Percentiles rank a stretch among this genome's conserved stretches.
Conservation (phyloP, 352 stramenopile species). For the Globisporangium yorkense region DNA sequence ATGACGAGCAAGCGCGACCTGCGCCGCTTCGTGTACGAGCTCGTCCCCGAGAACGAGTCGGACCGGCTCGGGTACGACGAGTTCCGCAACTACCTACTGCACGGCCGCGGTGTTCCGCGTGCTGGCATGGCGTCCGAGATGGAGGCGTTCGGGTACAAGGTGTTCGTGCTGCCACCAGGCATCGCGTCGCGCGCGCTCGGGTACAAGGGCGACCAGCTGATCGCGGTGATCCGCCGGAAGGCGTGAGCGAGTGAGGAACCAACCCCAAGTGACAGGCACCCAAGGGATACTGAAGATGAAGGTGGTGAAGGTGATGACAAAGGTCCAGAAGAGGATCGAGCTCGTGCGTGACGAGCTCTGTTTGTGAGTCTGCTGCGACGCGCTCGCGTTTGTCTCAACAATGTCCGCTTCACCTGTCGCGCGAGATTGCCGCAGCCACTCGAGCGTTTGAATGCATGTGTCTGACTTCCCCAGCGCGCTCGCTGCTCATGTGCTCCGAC, state of each 20-base stretch:
- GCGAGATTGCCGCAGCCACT: background rate
- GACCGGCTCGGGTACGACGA: constrained; percentile 56
- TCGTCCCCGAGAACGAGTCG: constrained; percentile 45
- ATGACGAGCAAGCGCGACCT: constrained; percentile 48
- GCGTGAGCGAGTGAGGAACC: background rate
- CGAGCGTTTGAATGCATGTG: background rate
- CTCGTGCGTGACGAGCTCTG: too few species aligned
- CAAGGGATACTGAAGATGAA: too few species aligned
- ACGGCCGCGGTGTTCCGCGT: constrained; percentile 37
- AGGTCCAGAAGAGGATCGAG: background rate
- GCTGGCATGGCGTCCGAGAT: constrained; percentile 54
- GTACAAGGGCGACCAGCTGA: constrained; percentile 66
- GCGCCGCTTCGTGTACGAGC: constrained; percentile 56
- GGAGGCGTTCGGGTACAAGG: constrained; percentile 58
- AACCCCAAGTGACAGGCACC: too few species aligned
- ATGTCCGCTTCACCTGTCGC: too few species aligned
- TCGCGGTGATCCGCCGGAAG: constrained; percentile 50
- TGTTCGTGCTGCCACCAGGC: constrained; percentile 72
- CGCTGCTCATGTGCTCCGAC: too few species aligned
- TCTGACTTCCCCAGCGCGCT: background rate
- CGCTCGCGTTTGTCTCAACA: background rate
- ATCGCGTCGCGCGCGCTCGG: constrained; percentile 52
- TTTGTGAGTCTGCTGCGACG: too few species aligned
- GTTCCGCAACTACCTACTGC: constrained; percentile 57
- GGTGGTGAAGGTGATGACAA: background rate